Conservation (phyloP, 257 asterid species). For the Misopates orontium region DNA sequence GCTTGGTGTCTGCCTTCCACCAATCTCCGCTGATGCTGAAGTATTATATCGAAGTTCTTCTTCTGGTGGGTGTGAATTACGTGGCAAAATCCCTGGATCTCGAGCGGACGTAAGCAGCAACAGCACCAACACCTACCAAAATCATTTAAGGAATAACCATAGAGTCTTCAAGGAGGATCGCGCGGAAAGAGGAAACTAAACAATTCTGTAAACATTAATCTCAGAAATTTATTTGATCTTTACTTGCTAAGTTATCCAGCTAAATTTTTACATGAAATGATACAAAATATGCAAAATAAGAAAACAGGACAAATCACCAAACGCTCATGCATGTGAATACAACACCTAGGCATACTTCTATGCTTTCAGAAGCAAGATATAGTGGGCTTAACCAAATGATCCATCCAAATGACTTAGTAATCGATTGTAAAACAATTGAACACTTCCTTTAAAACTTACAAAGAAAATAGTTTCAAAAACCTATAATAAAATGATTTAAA, state of each 20-base stretch:
- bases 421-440: neutral
- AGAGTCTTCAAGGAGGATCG: constrained; percentile 6
- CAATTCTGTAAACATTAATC: constrained; percentile 1
- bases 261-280: neutral
- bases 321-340: constrained; percentile 2
- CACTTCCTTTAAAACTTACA: constrained; percentile 6
- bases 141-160: constrained; percentile 14
- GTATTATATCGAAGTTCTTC: constrained; percentile 79
- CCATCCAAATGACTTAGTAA: neutral
- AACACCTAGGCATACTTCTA: neutral
- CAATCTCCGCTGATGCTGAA: constrained; percentile 77
- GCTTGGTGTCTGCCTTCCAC: constrained; percentile 92
- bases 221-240: neutral
- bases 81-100: constrained; percentile 98
- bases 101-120: constrained; percentile 84
- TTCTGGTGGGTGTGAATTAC: constrained; percentile 96
- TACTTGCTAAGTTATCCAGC: constrained; percentile 9
- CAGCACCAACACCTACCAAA: constrained; percentile 71
- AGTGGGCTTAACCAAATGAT: neutral
- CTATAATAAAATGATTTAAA: neutral
- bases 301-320: constrained; percentile 17
- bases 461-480: constrained; percentile 3
- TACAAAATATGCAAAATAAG: constrained; percentile 2
- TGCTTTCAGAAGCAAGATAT: neutral
- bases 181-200: constrained; percentile 2